Evolutionary conservation across 306 rosid species (phyloP).

Genomic region (Sicyos baderoa): DNA sequence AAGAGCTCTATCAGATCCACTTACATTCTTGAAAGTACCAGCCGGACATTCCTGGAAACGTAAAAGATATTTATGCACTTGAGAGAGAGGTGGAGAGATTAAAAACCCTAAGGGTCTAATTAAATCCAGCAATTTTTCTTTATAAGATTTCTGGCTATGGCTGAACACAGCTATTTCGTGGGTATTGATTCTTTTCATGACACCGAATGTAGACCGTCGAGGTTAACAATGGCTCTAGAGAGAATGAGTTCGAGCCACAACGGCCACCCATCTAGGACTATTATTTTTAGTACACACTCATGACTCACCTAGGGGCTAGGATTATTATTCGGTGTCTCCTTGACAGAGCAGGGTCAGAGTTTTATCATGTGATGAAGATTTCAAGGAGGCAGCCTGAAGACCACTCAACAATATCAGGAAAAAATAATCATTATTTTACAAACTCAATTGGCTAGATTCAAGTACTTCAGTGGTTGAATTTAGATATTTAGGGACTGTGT

Average conservation of each 20-base stretch:
- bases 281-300: neutral
- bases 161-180: neutral
- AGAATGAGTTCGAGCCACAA: neutral
- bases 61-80: conserved; percentile 18
- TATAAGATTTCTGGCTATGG: neutral
- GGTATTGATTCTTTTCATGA: neutral
- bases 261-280: neutral
- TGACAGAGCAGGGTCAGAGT: neutral
- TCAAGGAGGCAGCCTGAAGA: neutral
- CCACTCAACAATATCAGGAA: neutral
- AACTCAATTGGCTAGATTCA: neutral
- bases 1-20: conserved; percentile 76
- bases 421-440: neutral
- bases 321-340: neutral
- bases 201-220: neutral
- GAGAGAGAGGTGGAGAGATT: conserved; percentile 8
- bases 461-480: neutral
- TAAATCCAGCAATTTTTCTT: neutral
- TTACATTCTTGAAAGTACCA: conserved; percentile 82
- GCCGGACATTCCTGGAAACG: conserved; percentile 77
- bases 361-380: neutral
- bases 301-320: neutral
- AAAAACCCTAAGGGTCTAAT: neutral
- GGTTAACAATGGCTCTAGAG: neutral
- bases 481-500: neutral